A percentile compares a stretch with the other conserved stretches of the same genome.
Conservation (phyloP, 331 rosid species). For the Rhamnella rubrinervis region DNA sequence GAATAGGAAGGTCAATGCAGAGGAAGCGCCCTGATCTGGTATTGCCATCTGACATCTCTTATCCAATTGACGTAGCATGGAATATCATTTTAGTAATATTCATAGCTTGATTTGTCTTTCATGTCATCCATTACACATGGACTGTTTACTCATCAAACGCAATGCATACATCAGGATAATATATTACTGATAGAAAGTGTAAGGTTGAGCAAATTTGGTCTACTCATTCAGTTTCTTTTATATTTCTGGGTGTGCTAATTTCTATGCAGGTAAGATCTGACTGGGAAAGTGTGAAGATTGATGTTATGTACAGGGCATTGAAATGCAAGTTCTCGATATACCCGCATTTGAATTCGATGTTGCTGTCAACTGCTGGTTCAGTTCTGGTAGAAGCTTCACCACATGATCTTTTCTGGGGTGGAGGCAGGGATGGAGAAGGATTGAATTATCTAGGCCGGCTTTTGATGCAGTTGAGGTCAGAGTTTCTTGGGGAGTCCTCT, state of each 20-base stretch:
- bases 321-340: conserved; percentile 86
- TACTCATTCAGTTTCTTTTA: not conserved
- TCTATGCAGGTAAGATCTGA: conserved; percentile 65
- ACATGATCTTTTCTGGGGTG: conserved; percentile 93
- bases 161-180: too few species aligned
- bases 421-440: conserved; percentile 93
- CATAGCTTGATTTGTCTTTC: too few species aligned
- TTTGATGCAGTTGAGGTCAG: conserved; percentile 83
- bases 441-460: conserved; percentile 83
- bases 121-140: too few species aligned
- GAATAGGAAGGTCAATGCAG: conserved; percentile 79
- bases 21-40: conserved; percentile 70
- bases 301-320: conserved; percentile 77
- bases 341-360: conserved; percentile 68
- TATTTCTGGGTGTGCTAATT: not conserved
- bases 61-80: not conserved
- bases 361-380: conserved; percentile 74
- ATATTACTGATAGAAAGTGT: too few species aligned
- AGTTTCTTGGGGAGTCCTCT: conserved; percentile 66
- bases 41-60: conserved; percentile 5
- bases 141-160: too few species aligned
- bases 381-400: conserved; percentile 95
- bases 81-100: too few species aligned
- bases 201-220: too few species aligned
- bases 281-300: conserved; percentile 80